Percentiles rank a stretch among this genome's conserved stretches.
phyloP scores from a whole-genome alignment of 1,139 yeast species.

The Hansenula sp. region DNA sequence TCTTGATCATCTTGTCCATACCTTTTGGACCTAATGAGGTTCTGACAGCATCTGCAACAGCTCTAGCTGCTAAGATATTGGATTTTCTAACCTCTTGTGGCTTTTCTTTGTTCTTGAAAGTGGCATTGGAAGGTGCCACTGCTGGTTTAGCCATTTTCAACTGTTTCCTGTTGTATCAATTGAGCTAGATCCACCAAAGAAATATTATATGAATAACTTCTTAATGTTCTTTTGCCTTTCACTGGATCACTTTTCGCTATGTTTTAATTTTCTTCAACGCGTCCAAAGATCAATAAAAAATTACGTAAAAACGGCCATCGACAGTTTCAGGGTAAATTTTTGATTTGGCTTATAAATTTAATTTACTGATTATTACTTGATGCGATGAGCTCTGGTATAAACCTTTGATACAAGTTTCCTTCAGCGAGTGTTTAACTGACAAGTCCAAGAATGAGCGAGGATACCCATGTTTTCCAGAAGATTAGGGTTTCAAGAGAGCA shows the following conservation, averaged over 20 bases:
- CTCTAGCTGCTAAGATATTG: conserved; percentile 92
- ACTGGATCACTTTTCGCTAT: background rate
- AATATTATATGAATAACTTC: too few relatives aligned
- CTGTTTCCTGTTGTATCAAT: background rate
- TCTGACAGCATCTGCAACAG: conserved; percentile 97
- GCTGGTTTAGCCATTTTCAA: conserved; percentile 21
- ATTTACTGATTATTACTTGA: too few relatives aligned
- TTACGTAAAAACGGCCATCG: background rate
- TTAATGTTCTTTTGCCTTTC: background rate
- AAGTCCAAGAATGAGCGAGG: background rate
- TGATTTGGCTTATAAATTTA: background rate
- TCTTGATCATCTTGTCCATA: conserved; percentile 98
- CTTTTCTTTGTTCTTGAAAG: conserved; percentile 92
- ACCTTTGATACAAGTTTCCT: background rate
- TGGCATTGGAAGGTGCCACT: conserved; percentile 67
- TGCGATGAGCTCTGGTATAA: conserved; percentile 1
- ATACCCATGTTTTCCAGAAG: conserved; percentile 25
- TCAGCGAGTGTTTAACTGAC: too few relatives aligned
- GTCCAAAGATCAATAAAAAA: background rate
- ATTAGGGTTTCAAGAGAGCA: conserved; percentile 44
- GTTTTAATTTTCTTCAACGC: conserved; percentile 1
- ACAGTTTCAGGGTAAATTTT: background rate
- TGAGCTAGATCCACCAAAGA: background rate
- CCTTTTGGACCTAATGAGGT: conserved; percentile 98
- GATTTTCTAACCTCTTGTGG: conserved; percentile 96